A percentile compares a stretch with the other conserved stretches of the same genome.
Conservation (phyloP, 768 basidiomycete genomes). For the Amanita rimosa region DNA sequence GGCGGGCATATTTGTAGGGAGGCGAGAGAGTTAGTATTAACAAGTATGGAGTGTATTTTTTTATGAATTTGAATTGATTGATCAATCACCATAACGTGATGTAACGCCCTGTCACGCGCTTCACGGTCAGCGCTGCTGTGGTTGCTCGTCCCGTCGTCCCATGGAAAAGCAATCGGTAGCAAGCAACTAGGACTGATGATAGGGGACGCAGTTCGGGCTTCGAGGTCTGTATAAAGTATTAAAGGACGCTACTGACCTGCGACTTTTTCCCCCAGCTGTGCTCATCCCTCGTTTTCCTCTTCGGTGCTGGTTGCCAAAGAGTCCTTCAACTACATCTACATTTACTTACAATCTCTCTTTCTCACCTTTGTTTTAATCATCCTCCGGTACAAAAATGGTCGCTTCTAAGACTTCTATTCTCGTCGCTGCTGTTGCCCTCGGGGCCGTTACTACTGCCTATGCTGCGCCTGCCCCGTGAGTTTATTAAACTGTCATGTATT, state of each 20-base stretch:
- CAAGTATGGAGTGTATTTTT: too few relatives aligned
- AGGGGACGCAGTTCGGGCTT: too few relatives aligned
- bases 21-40: too few relatives aligned
- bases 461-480: constrained; percentile 2
- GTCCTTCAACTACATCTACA: neutral
- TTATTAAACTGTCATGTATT: too few relatives aligned
- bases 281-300: constrained; percentile 1
- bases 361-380: neutral
- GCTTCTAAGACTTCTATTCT: constrained; percentile 3
- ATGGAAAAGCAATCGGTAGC: too few relatives aligned
- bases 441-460: neutral
- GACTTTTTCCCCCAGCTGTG: neutral
- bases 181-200: too few relatives aligned
- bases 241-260: too few relatives aligned
- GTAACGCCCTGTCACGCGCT: too few relatives aligned
- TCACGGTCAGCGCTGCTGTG: too few relatives aligned
- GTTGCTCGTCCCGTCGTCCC: too few relatives aligned
- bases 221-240: too few relatives aligned
- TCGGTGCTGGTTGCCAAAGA: constrained; percentile 6
- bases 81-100: neutral
- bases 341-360: neutral
- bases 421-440: neutral
- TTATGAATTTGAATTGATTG: too few relatives aligned
- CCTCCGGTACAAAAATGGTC: neutral
- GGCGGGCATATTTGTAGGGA: constrained; percentile 31